Conservation (phyloP, 306 rosid species). For the Citrullus colocynthis region DNA sequence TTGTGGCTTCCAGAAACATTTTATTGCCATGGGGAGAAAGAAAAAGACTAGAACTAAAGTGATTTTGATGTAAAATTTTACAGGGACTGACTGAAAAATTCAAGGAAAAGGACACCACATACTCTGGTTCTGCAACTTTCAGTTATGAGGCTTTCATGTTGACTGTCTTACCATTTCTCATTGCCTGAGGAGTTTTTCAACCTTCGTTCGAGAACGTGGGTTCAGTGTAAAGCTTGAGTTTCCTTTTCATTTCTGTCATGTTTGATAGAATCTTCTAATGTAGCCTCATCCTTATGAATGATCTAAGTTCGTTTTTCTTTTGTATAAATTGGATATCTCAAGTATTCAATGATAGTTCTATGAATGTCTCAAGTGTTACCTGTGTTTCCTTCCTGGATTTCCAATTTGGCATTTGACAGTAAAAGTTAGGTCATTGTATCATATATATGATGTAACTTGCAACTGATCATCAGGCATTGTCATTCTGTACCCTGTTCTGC, state of each 20-base stretch:
- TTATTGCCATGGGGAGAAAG: neutral
- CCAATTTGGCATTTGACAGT: neutral
- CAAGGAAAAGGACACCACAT: constrained; percentile 72
- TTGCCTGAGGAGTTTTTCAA: constrained; percentile 32
- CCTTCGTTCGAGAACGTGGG: neutral
- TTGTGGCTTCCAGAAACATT: neutral
- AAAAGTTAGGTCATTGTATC: neutral
- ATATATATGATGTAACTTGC: neutral
- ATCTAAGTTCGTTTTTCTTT: neutral
- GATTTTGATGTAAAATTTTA: constrained; percentile 6
- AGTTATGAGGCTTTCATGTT: constrained; percentile 79
- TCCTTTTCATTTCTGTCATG: neutral
- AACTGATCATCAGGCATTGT: neutral
- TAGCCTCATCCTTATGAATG: neutral
- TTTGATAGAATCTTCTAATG: neutral
- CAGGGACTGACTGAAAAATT: constrained; percentile 95
- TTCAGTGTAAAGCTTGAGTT: neutral
- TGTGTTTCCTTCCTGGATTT: neutral
- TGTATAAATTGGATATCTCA: neutral
- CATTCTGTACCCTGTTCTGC: neutral
- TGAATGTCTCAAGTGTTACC: neutral
- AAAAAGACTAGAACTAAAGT: neutral
- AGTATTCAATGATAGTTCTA: neutral
- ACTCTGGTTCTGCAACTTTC: constrained; percentile 69
- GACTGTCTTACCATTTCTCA: constrained; percentile 79